phyloP scores from a whole-genome alignment of 106 monocot species.

The Phalaenopsis aphrodite region DNA sequence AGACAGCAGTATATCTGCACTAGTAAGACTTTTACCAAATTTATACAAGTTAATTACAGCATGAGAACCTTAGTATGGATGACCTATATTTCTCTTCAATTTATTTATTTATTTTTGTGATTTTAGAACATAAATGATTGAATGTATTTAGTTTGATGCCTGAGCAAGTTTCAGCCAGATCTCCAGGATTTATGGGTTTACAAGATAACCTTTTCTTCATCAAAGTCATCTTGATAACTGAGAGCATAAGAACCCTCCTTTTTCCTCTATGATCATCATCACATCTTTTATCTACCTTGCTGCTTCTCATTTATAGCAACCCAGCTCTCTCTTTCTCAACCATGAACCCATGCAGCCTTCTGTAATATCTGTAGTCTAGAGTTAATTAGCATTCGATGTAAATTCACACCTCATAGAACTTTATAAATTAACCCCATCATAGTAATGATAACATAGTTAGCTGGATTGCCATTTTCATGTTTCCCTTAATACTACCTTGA shows the following conservation, averaged over 20 bases:
- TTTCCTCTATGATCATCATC: not conserved
- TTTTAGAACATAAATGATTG: not conserved
- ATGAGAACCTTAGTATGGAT: not conserved
- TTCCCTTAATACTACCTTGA: not conserved
- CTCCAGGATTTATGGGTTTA: not conserved
- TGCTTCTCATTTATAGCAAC: not conserved
- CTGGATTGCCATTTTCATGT: not conserved
- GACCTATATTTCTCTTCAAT: not conserved
- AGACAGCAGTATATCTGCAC: slow-evolving; percentile 57
- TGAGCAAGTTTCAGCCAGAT: not conserved
- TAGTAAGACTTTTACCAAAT: slow-evolving; percentile 33
- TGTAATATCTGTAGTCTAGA: not conserved
- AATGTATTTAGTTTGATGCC: not conserved
- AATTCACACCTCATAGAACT: not conserved
- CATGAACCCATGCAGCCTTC: not conserved
- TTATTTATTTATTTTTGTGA: not conserved
- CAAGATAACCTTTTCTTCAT: not conserved
- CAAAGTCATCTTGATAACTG: not conserved
- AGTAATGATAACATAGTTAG: not conserved
- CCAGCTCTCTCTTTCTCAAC: not conserved
- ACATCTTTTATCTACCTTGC: not conserved
- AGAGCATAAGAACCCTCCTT: not conserved
- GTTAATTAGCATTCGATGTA: not conserved
- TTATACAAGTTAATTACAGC: not conserved
- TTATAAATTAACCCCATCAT: not conserved